Evolutionary conservation across 1,139 yeast species (phyloP), one percentile per base, ranked within the genome.

Genomic region (Taphrina communis): DNA sequence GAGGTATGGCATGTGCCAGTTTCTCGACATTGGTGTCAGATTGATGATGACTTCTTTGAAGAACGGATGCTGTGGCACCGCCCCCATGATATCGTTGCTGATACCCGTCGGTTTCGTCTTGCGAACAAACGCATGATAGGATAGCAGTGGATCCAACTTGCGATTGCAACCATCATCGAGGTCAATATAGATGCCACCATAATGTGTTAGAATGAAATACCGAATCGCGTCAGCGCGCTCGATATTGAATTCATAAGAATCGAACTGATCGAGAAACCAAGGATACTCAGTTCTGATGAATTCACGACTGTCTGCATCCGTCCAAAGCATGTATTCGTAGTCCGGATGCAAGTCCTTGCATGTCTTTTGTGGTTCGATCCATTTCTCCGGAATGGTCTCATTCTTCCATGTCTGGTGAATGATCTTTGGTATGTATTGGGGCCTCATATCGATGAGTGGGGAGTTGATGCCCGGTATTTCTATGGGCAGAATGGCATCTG

Each of bases 361-460:
- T 31, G 85, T 85, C 75, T 86, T 83, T 76, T 90, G 97, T 35
- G 96, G 92, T 1, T 83, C 83, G 73, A 80, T 80, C 98, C 98
- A 92, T 69, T 85, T 81, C 60, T 86, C 90, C 1, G 97, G 98
- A 38, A 92, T 85, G 36, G 86, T 84, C 25, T 80, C 84, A 38
- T 89, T 88, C 78, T 90, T 92, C 79, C 92, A 92, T 17, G 97
- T 92, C 78, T 92, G 98, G 77, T 92, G 98, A 70, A 92, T 91
- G 76, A 92, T 91, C 76, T 89, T 90, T 51, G 98, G 98, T 63
- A 92, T 90, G 61, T 87, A 76, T 59, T 71, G 73, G 8, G 73
- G 72, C n/a, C 63, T 50, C 38, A 38, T 11, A 19, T 69, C 70
- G 44, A 58, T 66, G 70, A 82, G 81, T 12, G 85, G 86, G 72